Percentiles rank a stretch among this genome's conserved stretches.
These are phyloP conservation scores for Dendrothele bispora DNA, from an alignment of 768 basidiomycete genomes.

Conservation along the genomic window DNA sequence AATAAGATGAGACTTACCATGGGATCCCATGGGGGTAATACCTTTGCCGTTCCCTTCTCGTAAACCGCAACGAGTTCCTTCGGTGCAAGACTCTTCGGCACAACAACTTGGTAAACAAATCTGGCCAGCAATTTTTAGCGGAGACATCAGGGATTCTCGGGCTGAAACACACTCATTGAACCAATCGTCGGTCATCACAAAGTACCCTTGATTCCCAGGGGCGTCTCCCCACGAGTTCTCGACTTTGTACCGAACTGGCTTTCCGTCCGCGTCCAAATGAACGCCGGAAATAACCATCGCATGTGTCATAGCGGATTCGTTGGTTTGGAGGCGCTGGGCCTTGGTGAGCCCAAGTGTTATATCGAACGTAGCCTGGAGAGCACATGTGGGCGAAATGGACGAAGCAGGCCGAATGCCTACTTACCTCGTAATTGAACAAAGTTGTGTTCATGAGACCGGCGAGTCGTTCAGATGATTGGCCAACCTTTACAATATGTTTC, in stretches of 20 bases:
- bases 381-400: not conserved
- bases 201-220: conserved; percentile 81
- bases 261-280: conserved; percentile 75
- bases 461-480: conserved; percentile 71
- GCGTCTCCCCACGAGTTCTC: conserved; percentile 93
- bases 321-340: conserved; percentile 77
- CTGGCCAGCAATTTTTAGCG: conserved; percentile 30
- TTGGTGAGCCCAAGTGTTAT: conserved; percentile 81
- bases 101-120: conserved; percentile 92
- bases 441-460: conserved; percentile 86
- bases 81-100: conserved; percentile 76
- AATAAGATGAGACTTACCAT: conserved; percentile 51
- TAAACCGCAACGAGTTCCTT: conserved; percentile 81
- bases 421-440: conserved; percentile 79
- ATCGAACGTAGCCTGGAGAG: conserved; percentile 72
- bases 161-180: conserved; percentile 85
- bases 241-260: conserved; percentile 89
- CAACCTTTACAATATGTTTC: too few species aligned
- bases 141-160: not conserved
- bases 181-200: conserved; percentile 91
- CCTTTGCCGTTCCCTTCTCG: conserved; percentile 61
- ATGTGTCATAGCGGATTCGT: conserved; percentile 92
- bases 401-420: conserved; percentile 8
- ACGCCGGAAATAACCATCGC: conserved; percentile 95
- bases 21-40: conserved; percentile 91